These are phyloP conservation scores for Fusarium heterosporum DNA, from an alignment of 2,329 filamentous ascomycete species.

Conservation along the genomic window DNA sequence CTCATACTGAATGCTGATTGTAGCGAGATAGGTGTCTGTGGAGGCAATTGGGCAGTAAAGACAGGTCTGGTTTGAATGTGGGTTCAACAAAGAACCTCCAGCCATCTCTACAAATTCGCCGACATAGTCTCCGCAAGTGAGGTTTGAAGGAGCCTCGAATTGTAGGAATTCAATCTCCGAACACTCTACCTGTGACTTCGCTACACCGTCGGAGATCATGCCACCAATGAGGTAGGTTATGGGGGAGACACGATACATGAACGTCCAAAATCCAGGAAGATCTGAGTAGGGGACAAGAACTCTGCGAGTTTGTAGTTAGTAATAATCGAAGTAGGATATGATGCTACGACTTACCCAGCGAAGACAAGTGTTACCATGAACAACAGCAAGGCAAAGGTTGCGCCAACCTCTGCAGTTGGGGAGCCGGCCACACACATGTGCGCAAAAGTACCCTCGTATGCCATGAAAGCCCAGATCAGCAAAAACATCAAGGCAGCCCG, in stretches of 20 bases:
- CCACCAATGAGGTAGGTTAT: conserved; percentile 74
- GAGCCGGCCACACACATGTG: conserved; percentile 72
- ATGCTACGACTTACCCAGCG: conserved; percentile 29
- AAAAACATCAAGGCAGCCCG: conserved; percentile 69
- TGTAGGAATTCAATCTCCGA: conserved; percentile 65
- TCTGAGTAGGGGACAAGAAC: conserved; percentile 69
- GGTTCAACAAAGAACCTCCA: conserved; percentile 62
- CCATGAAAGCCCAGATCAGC: conserved; percentile 70
- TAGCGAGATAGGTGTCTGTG: conserved; percentile 51
- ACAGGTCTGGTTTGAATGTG: conserved; percentile 49
- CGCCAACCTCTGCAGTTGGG: conserved; percentile 57
- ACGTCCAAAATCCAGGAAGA: conserved; percentile 76
- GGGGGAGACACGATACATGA: conserved; percentile 74
- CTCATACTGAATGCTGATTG: conserved; percentile 57
- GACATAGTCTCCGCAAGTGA: conserved; percentile 65
- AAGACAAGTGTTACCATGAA: conserved; percentile 43
- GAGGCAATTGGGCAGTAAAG: conserved; percentile 55
- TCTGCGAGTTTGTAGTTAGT: conserved; percentile 66
- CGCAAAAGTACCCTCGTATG: conserved; percentile 74
- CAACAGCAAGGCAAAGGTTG: conserved; percentile 55
- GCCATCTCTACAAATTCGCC: conserved; percentile 53
- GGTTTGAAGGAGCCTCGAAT: conserved; percentile 68
- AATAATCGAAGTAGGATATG: conserved; percentile 70
- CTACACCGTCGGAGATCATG: conserved; percentile 59
- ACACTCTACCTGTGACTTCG: conserved; percentile 55